Conservation (phyloP, 176 grass and related monocot genomes). For the Triticum monococcum region DNA sequence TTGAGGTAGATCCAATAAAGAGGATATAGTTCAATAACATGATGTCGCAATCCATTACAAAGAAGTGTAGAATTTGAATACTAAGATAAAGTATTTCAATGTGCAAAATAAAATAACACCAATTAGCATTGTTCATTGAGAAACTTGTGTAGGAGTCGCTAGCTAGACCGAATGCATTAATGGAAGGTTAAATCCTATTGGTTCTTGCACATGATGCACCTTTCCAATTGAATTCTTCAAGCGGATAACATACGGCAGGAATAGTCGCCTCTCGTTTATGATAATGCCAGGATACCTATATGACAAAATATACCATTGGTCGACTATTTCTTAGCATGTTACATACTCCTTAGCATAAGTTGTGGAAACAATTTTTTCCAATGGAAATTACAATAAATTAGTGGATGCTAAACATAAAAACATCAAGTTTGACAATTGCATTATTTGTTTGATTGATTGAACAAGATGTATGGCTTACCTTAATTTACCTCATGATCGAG, state of each 20-base stretch:
- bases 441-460: conserved; percentile 23
- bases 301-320: conserved; percentile 33
- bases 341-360: conserved; percentile 5
- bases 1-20: background rate
- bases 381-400: background rate
- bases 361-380: background rate
- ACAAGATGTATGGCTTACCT: conserved; percentile 14
- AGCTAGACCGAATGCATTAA: conserved; percentile 66
- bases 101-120: background rate
- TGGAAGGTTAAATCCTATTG: conserved; percentile 49
- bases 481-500: conserved; percentile 3
- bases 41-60: background rate
- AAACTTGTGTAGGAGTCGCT: conserved; percentile 35
- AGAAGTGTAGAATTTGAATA: background rate
- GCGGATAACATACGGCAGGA: conserved; percentile 53
- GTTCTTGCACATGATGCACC: conserved; percentile 58
- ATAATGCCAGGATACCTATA: conserved; percentile 25
- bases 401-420: background rate
- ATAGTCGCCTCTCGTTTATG: conserved; percentile 46
- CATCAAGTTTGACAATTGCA: conserved; percentile 16
- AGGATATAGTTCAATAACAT: background rate
- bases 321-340: conserved; percentile 3
- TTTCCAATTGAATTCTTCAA: conserved; percentile 70
- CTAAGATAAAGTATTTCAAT: background rate
- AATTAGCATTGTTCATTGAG: background rate